Percentiles rank a stretch among this genome's conserved stretches.
Conservation (phyloP, 1,284 basidiomycete genomes). For the Trametes polyzona region DNA sequence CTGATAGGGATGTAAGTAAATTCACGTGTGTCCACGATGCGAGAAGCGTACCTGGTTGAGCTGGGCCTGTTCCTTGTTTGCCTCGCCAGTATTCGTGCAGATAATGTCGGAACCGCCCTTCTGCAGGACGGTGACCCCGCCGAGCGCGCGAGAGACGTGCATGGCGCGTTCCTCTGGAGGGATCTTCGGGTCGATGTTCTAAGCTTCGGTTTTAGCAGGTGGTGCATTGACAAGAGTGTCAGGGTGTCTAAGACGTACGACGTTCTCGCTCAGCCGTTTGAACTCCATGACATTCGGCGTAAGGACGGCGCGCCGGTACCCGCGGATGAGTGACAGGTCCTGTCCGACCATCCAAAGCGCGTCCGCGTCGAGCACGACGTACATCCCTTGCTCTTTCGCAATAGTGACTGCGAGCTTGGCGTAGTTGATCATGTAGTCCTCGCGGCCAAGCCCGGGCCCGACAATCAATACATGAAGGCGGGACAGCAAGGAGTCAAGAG, state of each 20-base stretch:
- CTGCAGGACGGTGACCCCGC: conserved; percentile 90
- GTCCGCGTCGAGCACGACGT: conserved; percentile 93
- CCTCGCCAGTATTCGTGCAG: conserved; percentile 63
- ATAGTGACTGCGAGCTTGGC: conserved; percentile 60
- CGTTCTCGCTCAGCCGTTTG: conserved; percentile 76
- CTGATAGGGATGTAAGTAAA: conserved; percentile 6
- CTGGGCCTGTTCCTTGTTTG: conserved; percentile 40
- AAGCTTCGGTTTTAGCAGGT: no score
- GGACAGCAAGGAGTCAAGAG: conserved; percentile 74
- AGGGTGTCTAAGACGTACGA: conserved; percentile 48
- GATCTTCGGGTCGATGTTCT: conserved; percentile 57
- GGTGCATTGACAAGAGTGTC: not conserved
- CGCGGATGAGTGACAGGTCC: conserved; percentile 75
- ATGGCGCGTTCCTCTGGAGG: conserved; percentile 55
- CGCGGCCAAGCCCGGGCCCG: conserved; percentile 91
- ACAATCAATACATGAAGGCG: conserved; percentile 92
- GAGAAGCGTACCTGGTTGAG: conserved; percentile 27
- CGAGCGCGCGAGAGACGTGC: conserved; percentile 72
- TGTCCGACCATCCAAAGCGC: conserved; percentile 81
- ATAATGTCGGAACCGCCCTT: conserved; percentile 84
- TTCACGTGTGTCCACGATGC: not conserved
- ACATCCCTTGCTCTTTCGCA: conserved; percentile 65
- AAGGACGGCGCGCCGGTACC: conserved; percentile 81
- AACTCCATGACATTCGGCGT: conserved; percentile 98
- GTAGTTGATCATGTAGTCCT: conserved; percentile 86